Base-by-base conservation (phyloP, 768 basidiomycete species). In the Pleurotus salmoneostramineus region DNA sequence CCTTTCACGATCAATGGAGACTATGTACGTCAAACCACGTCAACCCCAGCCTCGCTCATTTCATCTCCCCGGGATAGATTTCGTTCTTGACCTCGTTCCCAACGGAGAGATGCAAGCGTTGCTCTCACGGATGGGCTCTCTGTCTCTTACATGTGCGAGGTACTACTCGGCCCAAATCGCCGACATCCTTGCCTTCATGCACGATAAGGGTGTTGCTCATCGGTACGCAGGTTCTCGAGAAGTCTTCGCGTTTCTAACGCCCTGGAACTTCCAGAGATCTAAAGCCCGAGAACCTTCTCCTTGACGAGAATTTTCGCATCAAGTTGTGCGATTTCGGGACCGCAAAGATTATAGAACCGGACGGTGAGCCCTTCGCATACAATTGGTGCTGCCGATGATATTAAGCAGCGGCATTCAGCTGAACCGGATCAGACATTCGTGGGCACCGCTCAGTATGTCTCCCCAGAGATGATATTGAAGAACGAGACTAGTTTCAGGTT, bases 311-410 rank as follows among this genome's bases (percentile, higher is more conserved):
- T 12, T 91, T 88, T 73, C 85, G 93, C 56, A 84, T 97, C 67
- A 96, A 94, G 71, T 83, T 99, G n/a, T 92, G 94, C 12, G 97
- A 99, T 70, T 98, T 98, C 71, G 97, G 97, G 5, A 95, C 93
- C 3, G 93, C 93, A 15, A 90, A 91, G 72, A 75, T 91, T 60
- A 73, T 87, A 35, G 83, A 87, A 60, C 67, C 78, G 17, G 77
- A 74, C 52, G 71, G 86, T 86, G 56, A 65, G 84, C 72, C 4
- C 63, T 49, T 54, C 21, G 47, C 32, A 40, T 58, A 7, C 56
- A 46, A 50, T 47, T 50, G 17, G 54, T 56, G 21, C 37, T 43
- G 60, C 35, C 50, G 27, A 51, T 36, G 40, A 70, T 69, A 57
- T 37, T 17, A 64, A 68, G 14, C 56, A 46, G 69, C 71, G 12